Percentiles rank a stretch among this genome's conserved stretches.
These are phyloP conservation scores for Isatis tinctoria DNA, from an alignment of 345 rosid genomes.

Conservation along the genomic window DNA sequence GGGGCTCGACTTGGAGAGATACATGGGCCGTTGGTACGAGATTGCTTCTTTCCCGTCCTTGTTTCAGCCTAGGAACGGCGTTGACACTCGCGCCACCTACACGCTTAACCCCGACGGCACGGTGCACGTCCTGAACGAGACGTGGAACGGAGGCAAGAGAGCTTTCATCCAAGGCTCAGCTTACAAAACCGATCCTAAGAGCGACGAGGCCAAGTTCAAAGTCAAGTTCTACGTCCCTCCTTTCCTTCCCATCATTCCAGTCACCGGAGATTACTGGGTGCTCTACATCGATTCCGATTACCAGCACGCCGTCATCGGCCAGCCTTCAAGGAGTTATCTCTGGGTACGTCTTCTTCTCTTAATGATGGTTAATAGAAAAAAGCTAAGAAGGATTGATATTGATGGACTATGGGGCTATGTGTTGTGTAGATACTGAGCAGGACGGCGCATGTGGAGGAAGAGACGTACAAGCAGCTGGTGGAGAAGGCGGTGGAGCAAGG, in stretches of 20 bases:
- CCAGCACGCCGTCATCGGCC: constrained; percentile 64
- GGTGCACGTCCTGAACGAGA: constrained; percentile 74
- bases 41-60: constrained; percentile 77
- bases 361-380: background rate
- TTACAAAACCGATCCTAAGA: constrained; percentile 63
- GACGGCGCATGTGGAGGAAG: constrained; percentile 52
- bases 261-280: constrained; percentile 85
- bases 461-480: constrained; percentile 52
- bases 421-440: constrained; percentile 64
- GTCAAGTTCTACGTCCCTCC: constrained; percentile 90
- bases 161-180: constrained; percentile 62
- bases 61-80: constrained; percentile 78
- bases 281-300: constrained; percentile 62
- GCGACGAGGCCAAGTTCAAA: constrained; percentile 89
- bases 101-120: constrained; percentile 69
- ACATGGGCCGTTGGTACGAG: constrained; percentile 97
- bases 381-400: background rate
- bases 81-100: constrained; percentile 79
- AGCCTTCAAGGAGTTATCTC: constrained; percentile 67
- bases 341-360: constrained; percentile 43
- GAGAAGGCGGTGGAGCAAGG: constrained; percentile 58
- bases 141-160: constrained; percentile 74
- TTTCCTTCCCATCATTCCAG: constrained; percentile 75
- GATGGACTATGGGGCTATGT: background rate
- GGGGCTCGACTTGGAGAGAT: constrained; percentile 56